phyloP scores from a whole-genome alignment of 2,329 filamentous ascomycete species.

The Stagonosporopsis cucurbitacearum region DNA sequence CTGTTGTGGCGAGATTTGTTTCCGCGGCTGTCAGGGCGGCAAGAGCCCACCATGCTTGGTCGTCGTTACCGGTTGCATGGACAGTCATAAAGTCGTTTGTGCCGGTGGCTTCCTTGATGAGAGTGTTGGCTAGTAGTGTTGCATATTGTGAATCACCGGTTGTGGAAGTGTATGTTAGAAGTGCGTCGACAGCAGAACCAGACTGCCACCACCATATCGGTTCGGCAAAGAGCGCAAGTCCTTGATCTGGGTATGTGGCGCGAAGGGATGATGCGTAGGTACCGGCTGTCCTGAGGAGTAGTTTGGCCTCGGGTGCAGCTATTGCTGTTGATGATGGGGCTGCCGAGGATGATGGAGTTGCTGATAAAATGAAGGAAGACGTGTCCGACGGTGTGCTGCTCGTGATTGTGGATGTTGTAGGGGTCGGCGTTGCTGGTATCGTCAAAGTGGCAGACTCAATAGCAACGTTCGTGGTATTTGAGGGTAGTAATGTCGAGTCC shows the following conservation, averaged over 20 bases:
- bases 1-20: constrained; percentile 62
- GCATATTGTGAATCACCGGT: constrained; percentile 52
- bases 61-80: constrained; percentile 67
- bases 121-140: constrained; percentile 35
- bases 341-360: constrained; percentile 1
- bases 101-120: constrained; percentile 33
- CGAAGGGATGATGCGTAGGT: constrained; percentile 27
- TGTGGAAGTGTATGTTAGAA: constrained; percentile 51
- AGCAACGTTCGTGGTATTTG: neutral
- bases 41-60: constrained; percentile 76
- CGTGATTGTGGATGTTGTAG: neutral
- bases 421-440: neutral
- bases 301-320: constrained; percentile 12
- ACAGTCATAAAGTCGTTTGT: constrained; percentile 50
- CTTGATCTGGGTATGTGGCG: constrained; percentile 25
- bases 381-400: neutral
- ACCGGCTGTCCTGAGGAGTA: constrained; percentile 23
- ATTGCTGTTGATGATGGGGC: neutral
- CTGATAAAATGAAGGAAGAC: neutral
- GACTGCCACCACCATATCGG: constrained; percentile 44
- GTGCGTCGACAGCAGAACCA: constrained; percentile 33
- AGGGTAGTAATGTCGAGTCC: constrained; percentile 2
- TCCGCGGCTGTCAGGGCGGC: constrained; percentile 71
- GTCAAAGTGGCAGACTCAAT: neutral
- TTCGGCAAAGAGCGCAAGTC: constrained; percentile 27